Conservation (phyloP, 208 protist species). For the Angomonas desouzai region DNA sequence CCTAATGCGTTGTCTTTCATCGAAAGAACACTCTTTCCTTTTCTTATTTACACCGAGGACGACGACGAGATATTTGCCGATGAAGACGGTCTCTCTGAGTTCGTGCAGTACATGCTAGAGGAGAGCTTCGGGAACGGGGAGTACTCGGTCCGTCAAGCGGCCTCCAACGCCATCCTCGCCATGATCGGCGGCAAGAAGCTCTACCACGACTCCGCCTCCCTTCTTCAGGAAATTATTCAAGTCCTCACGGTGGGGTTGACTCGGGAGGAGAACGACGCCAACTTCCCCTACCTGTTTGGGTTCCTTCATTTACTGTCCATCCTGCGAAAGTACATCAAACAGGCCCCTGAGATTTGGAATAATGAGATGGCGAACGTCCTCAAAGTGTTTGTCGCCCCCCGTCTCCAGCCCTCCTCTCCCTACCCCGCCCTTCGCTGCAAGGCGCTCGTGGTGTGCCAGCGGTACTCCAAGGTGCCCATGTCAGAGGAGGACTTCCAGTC, state of each 20-base stretch:
- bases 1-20: slow-evolving; percentile 63
- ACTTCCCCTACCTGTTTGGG: slow-evolving; percentile 64
- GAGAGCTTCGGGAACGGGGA: slow-evolving; percentile 68
- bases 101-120: slow-evolving; percentile 84
- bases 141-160: slow-evolving; percentile 63
- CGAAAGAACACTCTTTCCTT: slow-evolving; percentile 78
- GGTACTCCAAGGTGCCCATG: slow-evolving; percentile 83
- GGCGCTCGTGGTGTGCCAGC: slow-evolving; percentile 73
- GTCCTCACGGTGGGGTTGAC: slow-evolving; percentile 57
- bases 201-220: slow-evolving; percentile 50
- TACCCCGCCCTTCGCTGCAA: slow-evolving; percentile 75
- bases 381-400: slow-evolving; percentile 67
- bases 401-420: slow-evolving; percentile 37
- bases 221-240: slow-evolving; percentile 67
- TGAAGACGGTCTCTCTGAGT: slow-evolving; percentile 65
- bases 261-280: slow-evolving; percentile 35
- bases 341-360: slow-evolving; percentile 64
- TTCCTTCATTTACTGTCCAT: slow-evolving; percentile 81
- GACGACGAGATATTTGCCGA: slow-evolving; percentile 80
- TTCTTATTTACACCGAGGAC: slow-evolving; percentile 67
- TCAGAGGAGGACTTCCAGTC: slow-evolving; percentile 64
- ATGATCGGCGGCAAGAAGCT: slow-evolving; percentile 71
- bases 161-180: slow-evolving; percentile 73
- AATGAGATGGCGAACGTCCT: slow-evolving; percentile 79
- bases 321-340: slow-evolving; percentile 72